Conservation (phyloP, 495 filamentous ascomycete genomes). For the Neurospora sp. region DNA sequence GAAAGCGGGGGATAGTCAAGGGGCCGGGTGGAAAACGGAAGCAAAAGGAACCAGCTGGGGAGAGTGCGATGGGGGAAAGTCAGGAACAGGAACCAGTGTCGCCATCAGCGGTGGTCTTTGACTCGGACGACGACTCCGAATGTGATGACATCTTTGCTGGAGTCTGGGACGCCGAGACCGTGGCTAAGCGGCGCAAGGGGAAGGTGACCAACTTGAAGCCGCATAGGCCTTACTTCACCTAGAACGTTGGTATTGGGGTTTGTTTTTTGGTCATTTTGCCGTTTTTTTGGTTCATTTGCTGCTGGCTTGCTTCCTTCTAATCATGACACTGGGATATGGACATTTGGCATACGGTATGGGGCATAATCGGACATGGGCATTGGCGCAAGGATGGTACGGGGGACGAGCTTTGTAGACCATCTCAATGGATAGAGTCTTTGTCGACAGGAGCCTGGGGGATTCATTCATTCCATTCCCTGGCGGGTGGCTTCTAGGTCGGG, state of each 20-base stretch:
- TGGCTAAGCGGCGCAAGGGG: constrained; percentile 50
- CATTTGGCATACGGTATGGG: background rate
- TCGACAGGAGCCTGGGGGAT: background rate
- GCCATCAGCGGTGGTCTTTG: constrained; percentile 53
- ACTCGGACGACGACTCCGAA: constrained; percentile 88
- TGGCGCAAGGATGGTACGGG: background rate
- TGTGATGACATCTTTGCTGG: constrained; percentile 90
- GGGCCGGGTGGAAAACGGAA: background rate
- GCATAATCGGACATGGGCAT: background rate
- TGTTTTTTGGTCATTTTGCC: background rate
- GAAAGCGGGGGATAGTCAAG: background rate
- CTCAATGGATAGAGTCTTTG: background rate
- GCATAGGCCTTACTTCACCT: background rate
- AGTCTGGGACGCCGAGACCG: constrained; percentile 66
- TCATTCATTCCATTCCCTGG: background rate
- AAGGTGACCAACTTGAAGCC: constrained; percentile 29
- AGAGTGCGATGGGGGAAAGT: background rate
- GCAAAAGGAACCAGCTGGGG: background rate
- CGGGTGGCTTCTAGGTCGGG: background rate
- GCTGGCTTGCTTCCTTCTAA: background rate
- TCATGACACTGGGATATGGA: background rate
- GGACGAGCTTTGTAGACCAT: background rate
- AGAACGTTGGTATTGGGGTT: background rate
- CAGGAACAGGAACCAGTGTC: background rate
- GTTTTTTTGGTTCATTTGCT: background rate